These are phyloP conservation scores for Atkinsonella texensis DNA, from an alignment of 2,329 filamentous ascomycete genomes.

Conservation along the genomic window DNA sequence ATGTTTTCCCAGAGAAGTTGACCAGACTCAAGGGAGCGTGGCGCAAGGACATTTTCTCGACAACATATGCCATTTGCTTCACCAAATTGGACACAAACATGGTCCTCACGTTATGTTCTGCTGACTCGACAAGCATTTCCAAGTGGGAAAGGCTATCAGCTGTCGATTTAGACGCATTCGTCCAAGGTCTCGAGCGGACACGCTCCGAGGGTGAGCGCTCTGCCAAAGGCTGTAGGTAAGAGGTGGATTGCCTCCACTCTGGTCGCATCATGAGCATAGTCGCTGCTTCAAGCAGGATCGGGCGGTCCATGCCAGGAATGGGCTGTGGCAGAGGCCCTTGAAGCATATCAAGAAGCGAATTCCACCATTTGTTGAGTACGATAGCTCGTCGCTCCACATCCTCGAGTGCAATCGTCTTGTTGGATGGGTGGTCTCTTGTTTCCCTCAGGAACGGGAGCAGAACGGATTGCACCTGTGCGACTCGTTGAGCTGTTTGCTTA, in stretches of 20 bases:
- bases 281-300: slow-evolving; percentile 65
- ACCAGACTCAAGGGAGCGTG: slow-evolving; percentile 56
- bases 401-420: slow-evolving; percentile 53
- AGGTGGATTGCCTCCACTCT: slow-evolving; percentile 71
- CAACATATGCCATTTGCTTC: slow-evolving; percentile 74
- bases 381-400: slow-evolving; percentile 70
- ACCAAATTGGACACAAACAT: slow-evolving; percentile 76
- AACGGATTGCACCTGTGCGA: slow-evolving; percentile 58
- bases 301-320: slow-evolving; percentile 73
- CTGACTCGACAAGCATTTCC: slow-evolving; percentile 47
- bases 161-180: slow-evolving; percentile 44
- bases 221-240: slow-evolving; percentile 50
- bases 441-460: slow-evolving; percentile 68
- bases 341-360: slow-evolving; percentile 66
- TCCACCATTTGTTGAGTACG: slow-evolving; percentile 89
- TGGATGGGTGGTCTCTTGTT: slow-evolving; percentile 56
- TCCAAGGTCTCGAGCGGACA: slow-evolving; percentile 33
- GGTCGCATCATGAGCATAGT: slow-evolving; percentile 76
- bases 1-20: slow-evolving; percentile 80
- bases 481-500: slow-evolving; percentile 62
- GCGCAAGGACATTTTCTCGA: slow-evolving; percentile 75
- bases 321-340: slow-evolving; percentile 56
- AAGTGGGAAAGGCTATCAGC: slow-evolving; percentile 51
- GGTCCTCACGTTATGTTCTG: slow-evolving; percentile 78
- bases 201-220: slow-evolving; percentile 40